Evolutionary conservation across 2,329 filamentous ascomycete species (phyloP), one percentile per base, ranked within the genome.

Genomic region (Epichloe aotearoae): DNA sequence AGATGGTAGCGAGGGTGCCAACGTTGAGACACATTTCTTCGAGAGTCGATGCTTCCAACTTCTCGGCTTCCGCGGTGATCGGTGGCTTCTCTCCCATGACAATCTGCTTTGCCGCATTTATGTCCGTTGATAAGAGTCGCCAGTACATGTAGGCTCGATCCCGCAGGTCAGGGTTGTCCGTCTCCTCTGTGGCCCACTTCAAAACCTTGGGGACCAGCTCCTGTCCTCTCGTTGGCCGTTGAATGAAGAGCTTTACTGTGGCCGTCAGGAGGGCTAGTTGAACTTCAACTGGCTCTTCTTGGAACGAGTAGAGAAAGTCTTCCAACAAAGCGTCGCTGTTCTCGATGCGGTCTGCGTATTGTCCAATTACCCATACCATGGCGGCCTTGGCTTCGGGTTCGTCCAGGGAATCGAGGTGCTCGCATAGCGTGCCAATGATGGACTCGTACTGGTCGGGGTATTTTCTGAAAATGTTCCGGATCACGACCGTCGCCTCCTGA

Each of bases 111-210:
- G 93, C 93, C 0, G 85, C 81, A 47, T 84, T 82, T 58, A 95
- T 91, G 64, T 96, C 90, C 0, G 89, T 94, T 1, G 89, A 95
- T 2, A 98, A 76, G 14, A 98, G 77, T 4, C 93, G 87, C 93
- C 93, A 98, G 73, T 98, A 98, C 90, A 98, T 97, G 73, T 96
- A 98, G 0, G 93, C 93, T 60, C 93, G 77, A 66, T 98, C 93
- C 56, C 93, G 83, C 30, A 98, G 79, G 67, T 98, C 93, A 0
- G 93, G 93, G 66, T 98, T 96, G 64, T 98, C 93, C n/a, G 91
- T 97, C 66, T 97, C 93, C 66, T 97, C 93, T 0, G 93, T 98
- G 4, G 93, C 94, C 91, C 93, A 97, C 68, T 97, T 97, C 47
- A 98, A 74, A 2, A 97, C 91, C 61, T 89, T 89, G 1, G 91